These are phyloP conservation scores for Mycena filopes DNA, from an alignment of 768 basidiomycete genomes.

Conservation along the genomic window DNA sequence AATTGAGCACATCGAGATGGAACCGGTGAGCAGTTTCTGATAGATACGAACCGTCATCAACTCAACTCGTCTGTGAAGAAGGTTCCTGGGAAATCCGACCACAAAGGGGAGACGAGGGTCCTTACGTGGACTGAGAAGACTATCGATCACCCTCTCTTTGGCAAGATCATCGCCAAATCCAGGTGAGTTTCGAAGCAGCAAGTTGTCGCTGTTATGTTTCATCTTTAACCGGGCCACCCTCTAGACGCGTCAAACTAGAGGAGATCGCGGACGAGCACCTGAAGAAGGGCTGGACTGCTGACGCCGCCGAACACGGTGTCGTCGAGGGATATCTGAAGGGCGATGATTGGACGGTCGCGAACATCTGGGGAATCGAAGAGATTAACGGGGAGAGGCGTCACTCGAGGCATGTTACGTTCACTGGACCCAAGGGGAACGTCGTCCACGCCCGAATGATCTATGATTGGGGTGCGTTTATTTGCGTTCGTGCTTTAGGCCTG, in stretches of 20 bases:
- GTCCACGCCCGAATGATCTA: slow-evolving; percentile 15
- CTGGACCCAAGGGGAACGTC: slow-evolving; percentile 15
- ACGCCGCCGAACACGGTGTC: slow-evolving; percentile 1
- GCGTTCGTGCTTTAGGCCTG: too few species aligned
- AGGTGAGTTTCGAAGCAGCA: not conserved
- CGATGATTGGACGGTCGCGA: slow-evolving; percentile 46
- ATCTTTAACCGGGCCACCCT: not conserved
- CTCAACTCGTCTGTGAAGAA: not conserved
- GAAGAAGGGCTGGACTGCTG: slow-evolving; percentile 16
- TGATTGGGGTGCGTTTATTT: slow-evolving; percentile 12
- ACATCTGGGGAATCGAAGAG: slow-evolving; percentile 33
- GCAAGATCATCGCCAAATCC: slow-evolving; percentile 41
- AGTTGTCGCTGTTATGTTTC: too few species aligned
- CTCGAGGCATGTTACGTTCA: slow-evolving; percentile 6
- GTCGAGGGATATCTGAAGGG: slow-evolving; percentile 42
- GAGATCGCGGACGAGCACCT: slow-evolving; percentile 14
- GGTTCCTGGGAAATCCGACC: slow-evolving; percentile 27
- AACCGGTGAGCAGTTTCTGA: not conserved
- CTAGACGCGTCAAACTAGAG: not conserved
- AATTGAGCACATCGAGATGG: slow-evolving; percentile 52
- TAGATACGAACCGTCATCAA: not conserved
- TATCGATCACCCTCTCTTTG: slow-evolving; percentile 53
- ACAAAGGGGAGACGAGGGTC: slow-evolving; percentile 42
- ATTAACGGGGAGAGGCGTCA: slow-evolving; percentile 22
- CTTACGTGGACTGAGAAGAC: slow-evolving; percentile 51